Percentiles rank a stretch among this genome's conserved stretches.
These are phyloP conservation scores for Lentinula edodes DNA, from an alignment of 768 basidiomycete species.

Conservation along the genomic window DNA sequence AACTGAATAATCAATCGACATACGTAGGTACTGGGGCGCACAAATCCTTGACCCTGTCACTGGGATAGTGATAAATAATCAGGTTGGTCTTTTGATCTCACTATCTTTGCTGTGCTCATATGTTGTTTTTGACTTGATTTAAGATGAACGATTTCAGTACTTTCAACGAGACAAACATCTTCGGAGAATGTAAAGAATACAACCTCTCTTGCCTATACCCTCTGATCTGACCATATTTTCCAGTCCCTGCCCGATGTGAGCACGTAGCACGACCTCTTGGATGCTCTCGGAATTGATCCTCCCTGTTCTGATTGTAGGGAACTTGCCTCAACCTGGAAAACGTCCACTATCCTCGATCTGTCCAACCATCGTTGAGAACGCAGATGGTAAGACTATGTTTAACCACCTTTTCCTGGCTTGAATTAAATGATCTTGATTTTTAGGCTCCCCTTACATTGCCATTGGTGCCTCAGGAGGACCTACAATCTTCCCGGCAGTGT, in stretches of 20 bases:
- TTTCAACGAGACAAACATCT: conserved; percentile 75
- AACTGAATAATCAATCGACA: neutral
- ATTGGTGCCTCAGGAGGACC: conserved; percentile 68
- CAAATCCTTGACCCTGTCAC: conserved; percentile 59
- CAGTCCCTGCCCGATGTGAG: neutral
- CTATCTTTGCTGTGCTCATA: neutral
- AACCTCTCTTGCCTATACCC: too few relatives aligned
- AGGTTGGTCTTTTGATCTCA: conserved; percentile 27
- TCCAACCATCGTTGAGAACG: conserved; percentile 54
- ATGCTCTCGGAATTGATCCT: neutral
- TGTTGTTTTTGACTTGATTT: neutral
- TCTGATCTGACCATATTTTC: neutral
- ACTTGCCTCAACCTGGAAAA: conserved; percentile 63
- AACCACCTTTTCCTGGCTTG: neutral
- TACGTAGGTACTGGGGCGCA: conserved; percentile 38
- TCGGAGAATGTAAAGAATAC: conserved; percentile 59
- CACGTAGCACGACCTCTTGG: neutral
- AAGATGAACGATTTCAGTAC: conserved; percentile 91
- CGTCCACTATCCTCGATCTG: conserved; percentile 64
- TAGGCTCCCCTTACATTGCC: conserved; percentile 39
- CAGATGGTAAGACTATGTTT: conserved; percentile 26
- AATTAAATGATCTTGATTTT: neutral
- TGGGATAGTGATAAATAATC: conserved; percentile 67
- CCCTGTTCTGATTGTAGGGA: conserved; percentile 30
- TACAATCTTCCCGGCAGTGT: conserved; percentile 52